Evolutionary conservation across 805 yeast genomes (phyloP), one percentile per base, ranked within the genome.

Genomic region (Tetrapisispora pingtungensis): DNA sequence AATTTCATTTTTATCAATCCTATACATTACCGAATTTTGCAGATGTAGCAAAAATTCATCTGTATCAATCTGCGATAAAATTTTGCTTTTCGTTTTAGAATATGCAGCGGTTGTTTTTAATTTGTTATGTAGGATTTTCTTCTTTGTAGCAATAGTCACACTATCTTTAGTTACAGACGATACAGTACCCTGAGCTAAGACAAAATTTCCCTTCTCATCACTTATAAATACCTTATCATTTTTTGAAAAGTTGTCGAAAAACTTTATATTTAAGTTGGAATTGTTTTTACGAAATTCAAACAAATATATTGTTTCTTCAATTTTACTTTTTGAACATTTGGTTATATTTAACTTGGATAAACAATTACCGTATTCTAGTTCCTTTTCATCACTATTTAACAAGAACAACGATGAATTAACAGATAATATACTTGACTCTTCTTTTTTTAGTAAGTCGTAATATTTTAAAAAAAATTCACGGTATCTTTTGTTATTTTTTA

Each of bases 1-100:
- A 64, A 80, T 73, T 39, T 81, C 88, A 62, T 88, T 94, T 56
- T 77, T 80, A 58, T 90, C 97, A 22, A 89, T 70, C 44, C 97
- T 69, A 51, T 75, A 87, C 2, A 61, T 53, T 1, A 57, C 54
- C 10, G 36, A 18, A 36, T 50, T 48, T 63, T 69, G 47, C 65
- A 65, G 33, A 60, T 61, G 2, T 74, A 69, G 33, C 49, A 58
- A 15, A 15, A 32, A 32, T 4, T 8, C n/a, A n/a, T 32, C 34
- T 5, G 4, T 32, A 10, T n/a, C 18, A n/a, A 4, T 32, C 10
- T 4, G 10, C 8, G 26, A 22, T 8, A 22, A 22, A 5, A 22
- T 5, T 22, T 22, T 22, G 8, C 8, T 22, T 6, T 22, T 22
- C 5, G 34, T 32, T 4, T n/a, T 15, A 5, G 19, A 32, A 28